Evolutionary conservation across 805 yeast species (phyloP), one percentile per base, ranked within the genome.

Genomic region (Candida tibetensis): DNA sequence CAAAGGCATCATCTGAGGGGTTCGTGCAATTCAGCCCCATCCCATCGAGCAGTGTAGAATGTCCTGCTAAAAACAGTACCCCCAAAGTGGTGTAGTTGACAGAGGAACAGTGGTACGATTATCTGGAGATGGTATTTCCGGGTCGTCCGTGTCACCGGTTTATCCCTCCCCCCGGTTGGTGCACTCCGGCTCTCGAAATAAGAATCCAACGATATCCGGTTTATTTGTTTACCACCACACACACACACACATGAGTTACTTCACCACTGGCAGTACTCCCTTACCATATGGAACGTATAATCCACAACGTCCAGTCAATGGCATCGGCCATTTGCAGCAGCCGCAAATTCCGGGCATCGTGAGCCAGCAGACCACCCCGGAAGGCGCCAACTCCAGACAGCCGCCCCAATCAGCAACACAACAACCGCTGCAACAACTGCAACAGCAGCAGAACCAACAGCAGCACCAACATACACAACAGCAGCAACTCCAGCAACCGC

Each of bases 271-370:
- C 12, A 29, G 32, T 6, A 36, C 39, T 4, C 40, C 40, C n/a
- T 36, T 36, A 12, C 37, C 40, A 9, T 40, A 40, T 31, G 43
- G 40, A 4, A 36, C 39, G 26, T 40, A 40, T 22, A 40, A 40
- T 32, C 40, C 43, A 9, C 39, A 36, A 16, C 17, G 39, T 17
- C 25, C 25, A 10, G 10, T 10, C 25, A 30, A 30, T 15, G 26
- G 31, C 26, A 31, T 36, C 18, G 19, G 31, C 22, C 40, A 37
- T 19, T 18, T 37, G 27, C 39, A 36, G 31, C 40, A 37, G 17
- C 34, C 40, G 5, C 34, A 30, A 21, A 39, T 39, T 31, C 39
- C 35, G 15, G 36, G 37, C 2, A 36, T 40, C n/a, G 37, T 26
- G 19, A 30, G 16, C 32, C 37, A 39, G 27, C 29, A 21, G 15